Base-by-base conservation (phyloP, 2,329 filamentous ascomycete genomes). In the Didymella keratinophila region DNA sequence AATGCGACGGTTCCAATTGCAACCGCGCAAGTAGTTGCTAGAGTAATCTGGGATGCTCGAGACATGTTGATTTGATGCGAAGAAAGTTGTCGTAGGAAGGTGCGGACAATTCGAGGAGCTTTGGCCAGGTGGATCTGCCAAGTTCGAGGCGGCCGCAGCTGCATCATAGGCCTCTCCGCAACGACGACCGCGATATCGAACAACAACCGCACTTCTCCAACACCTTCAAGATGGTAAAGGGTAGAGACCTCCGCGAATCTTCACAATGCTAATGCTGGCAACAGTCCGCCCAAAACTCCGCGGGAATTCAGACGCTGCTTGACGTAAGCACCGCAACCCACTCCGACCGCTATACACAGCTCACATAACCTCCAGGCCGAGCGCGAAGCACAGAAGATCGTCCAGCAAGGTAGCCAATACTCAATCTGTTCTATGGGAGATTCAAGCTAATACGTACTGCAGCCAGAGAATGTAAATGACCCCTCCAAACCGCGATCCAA, bases 351-450 rank as follows among this genome's bases (percentile, higher is more conserved):
- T 48, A 51, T 54, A 56, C 44, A 42, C 61, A 72, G 76, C 78
- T 83, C 67, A 83, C 74, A 63, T 55, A 63, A 39, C 52, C 65
- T 54, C 68, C 69, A 98, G 94, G 93, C 95, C 72, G 95, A 99
- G 86, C 90, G 93, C 80, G 94, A 98, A 80, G 95, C 95, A 62
- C 94, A 97, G 82, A 97, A 97, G 86, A 99, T 99, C 78, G 93
- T 99, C 58, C 94, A 98, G 80, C 93, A 95, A 86, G 91, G 94
- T 96, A 79, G 61, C 82, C 78, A 12, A 5, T 20, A 32, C n/a
- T 11, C 12, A 23, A 20, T 12, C 3, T 10, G 7, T 10, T 4
- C 2, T 2, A 3, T 28, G 9, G 6, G 32, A 34, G 12, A 27
- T 16, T 23, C n/a, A 6, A n/a, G 49, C 65, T 76, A 67, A 72